Percentiles rank a stretch among this genome's conserved stretches.
Evolutionary conservation across 2,329 filamentous ascomycete genomes (phyloP).

Genomic region (Graphium sp.): DNA sequence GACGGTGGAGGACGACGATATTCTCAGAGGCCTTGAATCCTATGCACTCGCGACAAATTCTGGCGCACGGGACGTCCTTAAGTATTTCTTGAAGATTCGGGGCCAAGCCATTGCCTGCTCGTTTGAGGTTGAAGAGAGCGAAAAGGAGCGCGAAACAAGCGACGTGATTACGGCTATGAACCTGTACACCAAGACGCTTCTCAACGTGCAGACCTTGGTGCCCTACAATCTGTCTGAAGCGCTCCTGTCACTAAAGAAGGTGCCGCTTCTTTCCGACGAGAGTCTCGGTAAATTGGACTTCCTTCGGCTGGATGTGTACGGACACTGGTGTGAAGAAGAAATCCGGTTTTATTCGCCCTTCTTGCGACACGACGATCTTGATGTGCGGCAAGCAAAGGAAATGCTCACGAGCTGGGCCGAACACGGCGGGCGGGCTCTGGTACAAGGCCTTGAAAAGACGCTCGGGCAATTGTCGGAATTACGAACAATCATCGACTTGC

Average conservation of each 20-base stretch:
- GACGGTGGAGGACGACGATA: conserved; percentile 24
- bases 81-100: conserved; percentile 62
- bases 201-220: conserved; percentile 61
- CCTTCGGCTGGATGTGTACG: conserved; percentile 60
- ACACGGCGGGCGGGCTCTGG: conserved; percentile 38
- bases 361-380: conserved; percentile 64
- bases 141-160: conserved; percentile 18
- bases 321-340: conserved; percentile 67
- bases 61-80: conserved; percentile 60
- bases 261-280: conserved; percentile 54
- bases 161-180: conserved; percentile 48
- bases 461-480: conserved; percentile 48
- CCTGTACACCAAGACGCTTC: conserved; percentile 61
- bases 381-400: conserved; percentile 39
- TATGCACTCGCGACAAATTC: conserved; percentile 71
- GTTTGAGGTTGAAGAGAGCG: conserved; percentile 33
- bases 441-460: conserved; percentile 43
- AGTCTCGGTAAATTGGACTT: conserved; percentile 50
- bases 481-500: conserved; percentile 49
- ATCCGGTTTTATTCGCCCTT: conserved; percentile 77
- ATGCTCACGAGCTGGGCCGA: conserved; percentile 48
- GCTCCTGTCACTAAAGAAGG: conserved; percentile 49
- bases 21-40: conserved; percentile 63
- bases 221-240: conserved; percentile 56
- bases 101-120: conserved; percentile 48